Percentiles rank a stretch among this genome's conserved stretches.
These are phyloP conservation scores for Xeromyces bisporus DNA, from an alignment of 495 filamentous ascomycete species.

Conservation along the genomic window DNA sequence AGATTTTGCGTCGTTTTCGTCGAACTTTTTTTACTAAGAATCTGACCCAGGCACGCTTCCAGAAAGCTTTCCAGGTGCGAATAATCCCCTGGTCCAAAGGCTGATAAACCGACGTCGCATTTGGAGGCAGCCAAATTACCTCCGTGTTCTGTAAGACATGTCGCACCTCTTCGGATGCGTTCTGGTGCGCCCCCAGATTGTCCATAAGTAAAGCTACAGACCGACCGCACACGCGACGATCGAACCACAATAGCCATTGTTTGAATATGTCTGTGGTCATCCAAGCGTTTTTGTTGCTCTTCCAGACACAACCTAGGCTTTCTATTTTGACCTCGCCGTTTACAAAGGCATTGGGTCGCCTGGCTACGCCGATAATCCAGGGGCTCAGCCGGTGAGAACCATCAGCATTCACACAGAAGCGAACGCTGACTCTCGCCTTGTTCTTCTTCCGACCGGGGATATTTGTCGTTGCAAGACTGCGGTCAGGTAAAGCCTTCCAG, in stretches of 20 bases:
- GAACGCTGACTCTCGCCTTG: constrained; percentile 9
- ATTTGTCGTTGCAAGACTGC: constrained; percentile 5
- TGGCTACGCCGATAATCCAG: constrained; percentile 13
- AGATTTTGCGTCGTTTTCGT: too few species aligned
- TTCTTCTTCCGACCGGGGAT: constrained; percentile 6
- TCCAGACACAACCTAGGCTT: constrained; percentile 8
- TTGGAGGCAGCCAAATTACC: constrained; percentile 15
- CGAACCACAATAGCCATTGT: constrained; percentile 14
- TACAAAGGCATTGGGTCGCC: constrained; percentile 7
- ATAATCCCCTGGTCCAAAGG: constrained; percentile 18
- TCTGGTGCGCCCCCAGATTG: constrained; percentile 13
- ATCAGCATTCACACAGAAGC: constrained; percentile 9
- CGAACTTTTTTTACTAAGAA: constrained; percentile 5
- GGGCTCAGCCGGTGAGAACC: constrained; percentile 7
- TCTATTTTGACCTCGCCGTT: constrained; percentile 6
- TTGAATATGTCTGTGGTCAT: constrained; percentile 13
- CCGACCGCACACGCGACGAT: constrained; percentile 8
- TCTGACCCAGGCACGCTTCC: constrained; percentile 9
- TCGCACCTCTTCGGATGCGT: constrained; percentile 2
- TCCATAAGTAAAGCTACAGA: constrained; percentile 15
- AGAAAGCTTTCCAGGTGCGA: constrained; percentile 11
- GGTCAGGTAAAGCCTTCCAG: constrained; percentile 11
- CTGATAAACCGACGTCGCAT: constrained; percentile 10
- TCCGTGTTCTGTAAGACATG: constrained; percentile 5
- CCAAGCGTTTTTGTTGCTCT: constrained; percentile 14